phyloP scores from a whole-genome alignment of 1,139 yeast species.

The Taphrina deformans region DNA sequence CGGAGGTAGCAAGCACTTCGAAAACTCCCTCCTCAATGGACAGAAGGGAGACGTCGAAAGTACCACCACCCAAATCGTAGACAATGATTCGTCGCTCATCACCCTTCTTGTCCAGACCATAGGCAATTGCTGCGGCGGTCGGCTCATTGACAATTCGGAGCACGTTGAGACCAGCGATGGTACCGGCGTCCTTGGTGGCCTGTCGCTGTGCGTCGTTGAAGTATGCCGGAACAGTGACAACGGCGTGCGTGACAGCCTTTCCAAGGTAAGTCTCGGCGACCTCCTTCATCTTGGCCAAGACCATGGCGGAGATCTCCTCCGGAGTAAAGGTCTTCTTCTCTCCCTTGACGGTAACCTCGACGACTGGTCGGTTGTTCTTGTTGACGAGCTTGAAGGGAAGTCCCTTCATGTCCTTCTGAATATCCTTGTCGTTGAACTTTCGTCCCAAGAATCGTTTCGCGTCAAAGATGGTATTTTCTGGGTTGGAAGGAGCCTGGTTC shows the following conservation, averaged over 20 bases:
- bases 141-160: conserved; percentile 96
- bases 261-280: conserved; percentile 93
- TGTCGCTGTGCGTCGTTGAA: conserved; percentile 98
- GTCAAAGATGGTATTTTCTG: conserved; percentile 76
- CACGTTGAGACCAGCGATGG: conserved; percentile 91
- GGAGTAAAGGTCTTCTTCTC: conserved; percentile 76
- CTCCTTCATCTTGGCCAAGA: conserved; percentile 85
- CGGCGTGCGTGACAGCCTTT: conserved; percentile 86
- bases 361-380: conserved; percentile 76
- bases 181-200: conserved; percentile 97
- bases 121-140: conserved; percentile 97
- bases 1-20: conserved; percentile 88
- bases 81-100: conserved; percentile 88
- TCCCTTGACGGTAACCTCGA: conserved; percentile 66
- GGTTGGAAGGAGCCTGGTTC: conserved; percentile 85
- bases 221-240: conserved; percentile 95
- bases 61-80: conserved; percentile 93
- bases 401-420: conserved; percentile 79
- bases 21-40: conserved; percentile 91
- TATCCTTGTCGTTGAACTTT: conserved; percentile 69
- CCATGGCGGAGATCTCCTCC: conserved; percentile 91
- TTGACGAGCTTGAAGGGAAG: conserved; percentile 71
- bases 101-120: conserved; percentile 87
- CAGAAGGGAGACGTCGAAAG: conserved; percentile 86
- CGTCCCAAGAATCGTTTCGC: conserved; percentile 85